phyloP scores from a whole-genome alignment of 1,284 basidiomycete species.

The Fomitopsis betulina region DNA sequence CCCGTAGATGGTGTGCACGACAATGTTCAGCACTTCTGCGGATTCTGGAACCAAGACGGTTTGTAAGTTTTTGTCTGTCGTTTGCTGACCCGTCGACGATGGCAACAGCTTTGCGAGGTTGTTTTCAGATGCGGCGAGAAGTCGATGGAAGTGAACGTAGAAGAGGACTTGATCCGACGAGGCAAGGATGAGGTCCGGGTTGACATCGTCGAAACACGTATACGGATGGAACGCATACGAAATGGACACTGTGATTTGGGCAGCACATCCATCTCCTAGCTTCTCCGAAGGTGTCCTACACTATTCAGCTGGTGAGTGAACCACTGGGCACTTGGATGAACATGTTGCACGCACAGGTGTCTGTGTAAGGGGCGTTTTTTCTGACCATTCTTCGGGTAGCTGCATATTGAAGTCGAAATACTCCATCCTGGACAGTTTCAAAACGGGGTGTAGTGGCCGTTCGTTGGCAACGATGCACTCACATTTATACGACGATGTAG shows the following conservation, averaged over 20 bases:
- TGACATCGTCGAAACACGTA: slow-evolving; percentile 1
- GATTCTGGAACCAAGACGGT: slow-evolving; percentile 15
- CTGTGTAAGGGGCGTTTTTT: neutral
- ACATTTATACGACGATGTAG: neutral
- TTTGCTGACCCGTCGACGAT: neutral
- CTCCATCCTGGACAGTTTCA: neutral
- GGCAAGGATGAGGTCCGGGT: slow-evolving; percentile 15
- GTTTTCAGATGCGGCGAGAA: slow-evolving; percentile 16
- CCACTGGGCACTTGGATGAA: neutral
- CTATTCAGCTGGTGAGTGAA: neutral
- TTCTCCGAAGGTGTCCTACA: neutral
- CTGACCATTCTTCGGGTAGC: neutral
- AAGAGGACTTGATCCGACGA: slow-evolving; percentile 24
- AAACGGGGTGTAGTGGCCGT: neutral
- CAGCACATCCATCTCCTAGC: neutral
- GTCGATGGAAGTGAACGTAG: slow-evolving; percentile 16
- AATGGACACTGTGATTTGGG: slow-evolving; percentile 51
- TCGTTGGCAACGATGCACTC: neutral
- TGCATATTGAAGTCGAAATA: slow-evolving; percentile 1
- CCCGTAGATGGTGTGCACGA: slow-evolving; percentile 29
- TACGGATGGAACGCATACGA: slow-evolving; percentile 69
- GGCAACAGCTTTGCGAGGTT: slow-evolving; percentile 9
- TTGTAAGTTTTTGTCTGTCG: neutral
- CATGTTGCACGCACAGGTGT: neutral
- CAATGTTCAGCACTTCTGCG: slow-evolving; percentile 26